Evolutionary conservation across 495 filamentous ascomycete species (phyloP), one percentile per base, ranked within the genome.

Genomic region (Podospora anserina): DNA sequence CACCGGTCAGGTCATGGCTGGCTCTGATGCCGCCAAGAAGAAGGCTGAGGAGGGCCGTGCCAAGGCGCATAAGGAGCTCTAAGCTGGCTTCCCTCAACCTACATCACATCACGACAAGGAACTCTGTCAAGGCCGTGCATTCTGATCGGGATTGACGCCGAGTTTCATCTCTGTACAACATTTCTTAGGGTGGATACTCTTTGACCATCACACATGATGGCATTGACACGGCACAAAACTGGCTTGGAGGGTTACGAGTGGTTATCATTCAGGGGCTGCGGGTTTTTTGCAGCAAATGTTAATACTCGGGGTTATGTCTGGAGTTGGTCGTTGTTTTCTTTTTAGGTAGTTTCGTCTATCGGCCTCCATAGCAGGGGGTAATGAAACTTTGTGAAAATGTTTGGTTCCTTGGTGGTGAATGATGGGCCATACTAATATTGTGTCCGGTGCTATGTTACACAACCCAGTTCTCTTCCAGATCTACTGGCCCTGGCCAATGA

Each of bases 1-100:
- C 5, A 69, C 85, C 66, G 80, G 85, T 26, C 83, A 84, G 71
- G 75, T 94, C 49, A 85, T 83, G 73, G 77, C 87, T 16, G 88
- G 90, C 2, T 83, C 89, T 28, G 85, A 88, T 23, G 86, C 81
- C 58, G 90, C 89, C n/a, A 84, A 85, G 55, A 84, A 88, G 66
- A 81, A 86, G 75, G 82, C 84, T 4, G 75, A 75, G 3, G 73
- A 78, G 71, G 72, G 30, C 49, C 61, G 30, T 20, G 61, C 27
- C 5, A 82, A 82, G 73, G 77, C 72, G 61, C 69, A 71, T 63
- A 66, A 65, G 63, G 78, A 81, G 73, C 66, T 82, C 56, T 82
- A 72, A 71, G 28, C 27, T 49, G 39, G 39, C 15, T 49, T 16
- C 9, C 39, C 39, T 49, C 39, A 2, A 0, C 39, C 15, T 2